Conservation (phyloP, 2,329 filamentous ascomycete species). For the Xylaria arbuscula region DNA sequence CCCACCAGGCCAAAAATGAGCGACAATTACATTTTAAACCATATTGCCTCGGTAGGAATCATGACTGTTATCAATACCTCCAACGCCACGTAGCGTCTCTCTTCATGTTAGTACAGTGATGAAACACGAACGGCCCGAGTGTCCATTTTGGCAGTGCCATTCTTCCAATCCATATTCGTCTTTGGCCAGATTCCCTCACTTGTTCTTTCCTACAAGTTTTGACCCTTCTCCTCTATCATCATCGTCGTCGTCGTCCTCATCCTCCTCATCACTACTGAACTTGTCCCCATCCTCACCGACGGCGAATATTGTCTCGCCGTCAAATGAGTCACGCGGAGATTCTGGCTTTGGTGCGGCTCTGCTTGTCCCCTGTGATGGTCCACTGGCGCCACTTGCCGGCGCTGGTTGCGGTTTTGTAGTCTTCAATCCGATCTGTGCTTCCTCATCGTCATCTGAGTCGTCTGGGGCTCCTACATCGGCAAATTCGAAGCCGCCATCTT, state of each 20-base stretch:
- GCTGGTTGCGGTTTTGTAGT: slow-evolving; percentile 44
- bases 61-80: slow-evolving; percentile 33
- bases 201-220: slow-evolving; percentile 63
- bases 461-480: slow-evolving; percentile 85
- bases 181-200: slow-evolving; percentile 42
- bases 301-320: slow-evolving; percentile 96
- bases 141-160: slow-evolving; percentile 7
- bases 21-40: slow-evolving; percentile 34
- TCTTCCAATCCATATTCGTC: neutral
- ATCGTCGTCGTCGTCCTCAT: slow-evolving; percentile 53
- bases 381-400: slow-evolving; percentile 35
- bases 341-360: slow-evolving; percentile 55
- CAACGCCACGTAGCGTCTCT: slow-evolving; percentile 43
- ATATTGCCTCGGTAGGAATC: slow-evolving; percentile 26
- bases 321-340: slow-evolving; percentile 66
- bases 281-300: slow-evolving; percentile 87
- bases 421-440: slow-evolving; percentile 61
- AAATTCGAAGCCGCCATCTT: slow-evolving; percentile 95
- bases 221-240: slow-evolving; percentile 66
- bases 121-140: slow-evolving; percentile 29
- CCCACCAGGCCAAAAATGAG: slow-evolving; percentile 12
- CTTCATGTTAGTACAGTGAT: slow-evolving; percentile 42
- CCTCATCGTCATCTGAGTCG: slow-evolving; percentile 70
- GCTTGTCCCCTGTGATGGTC: slow-evolving; percentile 40
- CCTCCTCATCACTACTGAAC: slow-evolving; percentile 78